Evolutionary conservation across 306 rosid species (phyloP), one percentile per base, ranked within the genome.

Genomic region (Acacia acuminata): DNA sequence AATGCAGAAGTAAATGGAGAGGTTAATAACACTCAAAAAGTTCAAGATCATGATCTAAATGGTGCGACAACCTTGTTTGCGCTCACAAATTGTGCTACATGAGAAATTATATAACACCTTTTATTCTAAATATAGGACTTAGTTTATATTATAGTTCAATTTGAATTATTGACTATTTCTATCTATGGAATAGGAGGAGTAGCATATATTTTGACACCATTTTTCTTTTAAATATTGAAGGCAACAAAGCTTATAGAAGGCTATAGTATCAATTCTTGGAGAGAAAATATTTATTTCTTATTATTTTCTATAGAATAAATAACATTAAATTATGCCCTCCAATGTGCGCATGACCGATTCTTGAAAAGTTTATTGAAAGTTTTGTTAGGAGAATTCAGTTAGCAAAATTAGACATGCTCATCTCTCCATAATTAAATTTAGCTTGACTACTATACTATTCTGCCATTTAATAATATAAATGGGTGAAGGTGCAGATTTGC

Each of bases 31-130:
- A 84, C 83, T 15, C 89, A 85, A 38, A 82, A 86, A 30, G 77
- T 60, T 76, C 88, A 89, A 75, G 93, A 91, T 15, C 91, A 88
- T 79, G 92, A 90, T 76, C 80, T 87, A 30, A 89, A 88, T 86
- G 89, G 94, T 47, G 94, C 93, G 61, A 91, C 91, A 73, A 87
- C 88, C 72, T 81, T 89, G 81, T 90, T 93, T 66, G 81, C 88
- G 25, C 91, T 91, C 81, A 87, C 93, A 88, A 84, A 89, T 69
- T 90, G 86, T 81, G 87, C 74, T 51, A 87, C 77, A 74, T 86
- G 22, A 22, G 4, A n/a, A 56, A 1, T n/a, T 3, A 56, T 81
- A 14, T 15, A 15, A 36, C 5, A 36, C 1, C 7, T 36, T 36
- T 36, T 0, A 36, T 36, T 4, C 40, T 36, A 36, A 36, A 36